Conservation (phyloP, 2,329 filamentous ascomycete species). For the Dothideomycetes sp. region DNA sequence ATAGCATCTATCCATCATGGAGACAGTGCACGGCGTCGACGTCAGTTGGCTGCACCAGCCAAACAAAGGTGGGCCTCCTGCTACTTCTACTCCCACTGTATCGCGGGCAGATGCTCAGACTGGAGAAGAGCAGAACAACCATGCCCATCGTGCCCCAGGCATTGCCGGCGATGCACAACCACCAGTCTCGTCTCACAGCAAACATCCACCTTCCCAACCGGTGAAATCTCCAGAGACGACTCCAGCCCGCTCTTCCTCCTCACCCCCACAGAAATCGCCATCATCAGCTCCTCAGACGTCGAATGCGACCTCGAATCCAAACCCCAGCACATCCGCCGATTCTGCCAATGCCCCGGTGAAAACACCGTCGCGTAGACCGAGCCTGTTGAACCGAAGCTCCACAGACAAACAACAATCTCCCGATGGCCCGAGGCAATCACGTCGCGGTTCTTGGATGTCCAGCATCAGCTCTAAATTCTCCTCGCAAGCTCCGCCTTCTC, state of each 20-base stretch:
- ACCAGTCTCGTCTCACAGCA: conserved; percentile 28
- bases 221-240: conserved; percentile 15
- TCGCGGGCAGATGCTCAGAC: conserved; percentile 17
- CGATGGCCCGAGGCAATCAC: conserved; percentile 25
- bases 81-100: not conserved
- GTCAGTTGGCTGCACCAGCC: conserved; percentile 86
- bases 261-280: not conserved
- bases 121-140: conserved; percentile 29
- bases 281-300: not conserved
- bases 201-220: conserved; percentile 18
- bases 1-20: not conserved
- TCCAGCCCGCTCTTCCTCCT: conserved; percentile 4
- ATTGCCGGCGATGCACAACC: conserved; percentile 26
- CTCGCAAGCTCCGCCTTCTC: conserved; percentile 16
- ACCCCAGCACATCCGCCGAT: conserved; percentile 16
- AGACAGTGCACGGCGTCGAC: conserved; percentile 62
- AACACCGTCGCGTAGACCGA: conserved; percentile 26
- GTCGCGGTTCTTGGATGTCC: conserved; percentile 81
- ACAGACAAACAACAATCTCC: conserved; percentile 27
- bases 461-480: conserved; percentile 91
- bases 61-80: conserved; percentile 57
- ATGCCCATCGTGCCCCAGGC: conserved; percentile 28
- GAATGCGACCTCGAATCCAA: not conserved
- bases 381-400: conserved; percentile 33
- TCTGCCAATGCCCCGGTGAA: conserved; percentile 20